Conservation (phyloP, 2,329 filamentous ascomycete species). For the Talaromyces pinophilus region DNA sequence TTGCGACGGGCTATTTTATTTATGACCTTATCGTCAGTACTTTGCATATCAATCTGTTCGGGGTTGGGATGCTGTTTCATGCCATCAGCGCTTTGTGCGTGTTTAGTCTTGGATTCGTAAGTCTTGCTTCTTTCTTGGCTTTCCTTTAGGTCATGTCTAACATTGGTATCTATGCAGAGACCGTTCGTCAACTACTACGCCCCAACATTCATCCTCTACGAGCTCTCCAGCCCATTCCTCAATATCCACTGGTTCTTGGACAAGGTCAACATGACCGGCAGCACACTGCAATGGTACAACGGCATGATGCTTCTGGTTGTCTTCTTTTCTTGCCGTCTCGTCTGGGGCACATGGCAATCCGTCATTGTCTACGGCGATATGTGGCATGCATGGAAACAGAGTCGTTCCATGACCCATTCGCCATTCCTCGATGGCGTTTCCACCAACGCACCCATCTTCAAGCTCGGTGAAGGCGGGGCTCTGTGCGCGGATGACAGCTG, state of each 20-base stretch:
- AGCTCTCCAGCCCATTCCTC: slow-evolving; percentile 65
- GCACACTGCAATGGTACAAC: slow-evolving; percentile 63
- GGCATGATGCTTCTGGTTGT: slow-evolving; percentile 59
- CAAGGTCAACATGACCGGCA: slow-evolving; percentile 66
- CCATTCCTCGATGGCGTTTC: slow-evolving; percentile 33
- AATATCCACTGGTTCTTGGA: slow-evolving; percentile 72
- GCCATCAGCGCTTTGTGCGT: slow-evolving; percentile 62
- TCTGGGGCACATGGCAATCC: slow-evolving; percentile 65
- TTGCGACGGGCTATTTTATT: slow-evolving; percentile 65
- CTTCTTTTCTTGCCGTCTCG: slow-evolving; percentile 63
- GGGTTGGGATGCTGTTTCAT: slow-evolving; percentile 63
- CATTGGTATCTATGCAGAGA: slow-evolving; percentile 45
- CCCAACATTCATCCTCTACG: slow-evolving; percentile 67
- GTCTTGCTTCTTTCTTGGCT: slow-evolving; percentile 33
- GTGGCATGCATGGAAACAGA: slow-evolving; percentile 53
- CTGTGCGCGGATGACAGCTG: slow-evolving; percentile 44
- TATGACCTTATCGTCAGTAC: slow-evolving; percentile 63
- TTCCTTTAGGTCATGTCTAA: no score
- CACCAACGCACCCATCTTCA: slow-evolving; percentile 40
- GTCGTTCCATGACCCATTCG: slow-evolving; percentile 36
- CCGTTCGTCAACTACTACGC: slow-evolving; percentile 67
- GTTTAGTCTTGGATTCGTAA: slow-evolving; percentile 64
- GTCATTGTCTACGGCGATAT: slow-evolving; percentile 62
- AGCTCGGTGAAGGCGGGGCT: slow-evolving; percentile 33
- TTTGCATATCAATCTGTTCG: slow-evolving; percentile 59